A percentile compares a stretch with the other conserved stretches of the same genome.
Conservation (phyloP, 495 filamentous ascomycete genomes). For the Penicillium angulare region DNA sequence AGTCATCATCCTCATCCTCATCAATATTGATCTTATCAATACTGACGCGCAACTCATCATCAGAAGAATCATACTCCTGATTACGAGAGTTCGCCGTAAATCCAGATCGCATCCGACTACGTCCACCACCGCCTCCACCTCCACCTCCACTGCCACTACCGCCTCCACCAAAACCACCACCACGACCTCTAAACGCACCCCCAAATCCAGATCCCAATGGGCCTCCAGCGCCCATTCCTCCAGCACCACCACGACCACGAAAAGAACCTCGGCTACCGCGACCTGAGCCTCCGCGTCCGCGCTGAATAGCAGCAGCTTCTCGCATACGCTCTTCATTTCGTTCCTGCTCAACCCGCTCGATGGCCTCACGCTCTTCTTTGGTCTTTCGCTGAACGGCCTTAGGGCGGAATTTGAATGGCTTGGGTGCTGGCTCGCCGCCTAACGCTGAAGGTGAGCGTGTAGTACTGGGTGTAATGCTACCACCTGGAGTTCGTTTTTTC, state of each 20-base stretch:
- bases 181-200: slow-evolving; percentile 23
- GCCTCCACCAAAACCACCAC: slow-evolving; percentile 14
- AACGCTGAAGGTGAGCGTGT: slow-evolving; percentile 22
- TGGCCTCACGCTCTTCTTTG: slow-evolving; percentile 53
- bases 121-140: not conserved
- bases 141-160: slow-evolving; percentile 15
- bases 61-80: slow-evolving; percentile 35
- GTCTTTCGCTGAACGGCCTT: slow-evolving; percentile 46
- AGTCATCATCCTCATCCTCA: slow-evolving; percentile 32
- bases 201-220: slow-evolving; percentile 31
- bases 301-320: slow-evolving; percentile 44
- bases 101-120: not conserved
- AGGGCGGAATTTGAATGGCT: slow-evolving; percentile 47
- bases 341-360: slow-evolving; percentile 47
- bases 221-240: slow-evolving; percentile 28
- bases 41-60: slow-evolving; percentile 44
- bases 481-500: slow-evolving; percentile 35
- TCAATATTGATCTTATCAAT: slow-evolving; percentile 54
- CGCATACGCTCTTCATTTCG: slow-evolving; percentile 43
- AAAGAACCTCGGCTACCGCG: slow-evolving; percentile 26
- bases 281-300: slow-evolving; percentile 26
- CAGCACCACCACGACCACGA: slow-evolving; percentile 35
- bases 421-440: slow-evolving; percentile 29
- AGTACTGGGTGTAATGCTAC: slow-evolving; percentile 36
- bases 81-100: not conserved